phyloP scores from a whole-genome alignment of 1,139 yeast genomes.

The Magnusiomyces ingens region DNA sequence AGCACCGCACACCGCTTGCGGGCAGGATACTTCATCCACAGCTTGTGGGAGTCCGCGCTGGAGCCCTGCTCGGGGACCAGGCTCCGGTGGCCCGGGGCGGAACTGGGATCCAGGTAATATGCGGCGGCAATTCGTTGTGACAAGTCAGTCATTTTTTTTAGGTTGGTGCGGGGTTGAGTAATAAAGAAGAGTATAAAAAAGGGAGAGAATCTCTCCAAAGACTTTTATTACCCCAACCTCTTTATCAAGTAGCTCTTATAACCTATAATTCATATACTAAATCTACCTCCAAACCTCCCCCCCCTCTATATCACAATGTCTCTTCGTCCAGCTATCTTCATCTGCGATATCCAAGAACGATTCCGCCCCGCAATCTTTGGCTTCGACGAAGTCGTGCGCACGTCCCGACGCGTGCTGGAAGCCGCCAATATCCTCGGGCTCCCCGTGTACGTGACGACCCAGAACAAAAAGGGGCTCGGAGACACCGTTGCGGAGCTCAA shows the following conservation, averaged over 20 bases:
- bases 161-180: neutral
- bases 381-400: conserved; percentile 22
- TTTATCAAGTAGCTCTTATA: neutral
- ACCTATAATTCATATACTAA: neutral
- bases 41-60: conserved; percentile 1
- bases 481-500: conserved; percentile 25
- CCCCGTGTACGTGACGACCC: conserved; percentile 29
- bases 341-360: conserved; percentile 26
- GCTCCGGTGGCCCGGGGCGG: neutral
- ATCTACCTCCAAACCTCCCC: too few relatives aligned
- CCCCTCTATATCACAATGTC: neutral
- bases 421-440: conserved; percentile 22
- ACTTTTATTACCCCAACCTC: neutral
- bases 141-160: neutral
- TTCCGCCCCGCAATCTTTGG: conserved; percentile 22
- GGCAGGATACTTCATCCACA: conserved; percentile 50
- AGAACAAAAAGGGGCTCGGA: conserved; percentile 24
- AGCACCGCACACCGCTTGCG: conserved; percentile 64
- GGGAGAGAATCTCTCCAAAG: neutral
- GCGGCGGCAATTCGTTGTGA: neutral
- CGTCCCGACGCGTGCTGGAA: conserved; percentile 20
- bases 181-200: neutral
- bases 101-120: neutral
- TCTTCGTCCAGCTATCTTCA: conserved; percentile 25
- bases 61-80: neutral